Evolutionary conservation across 352 stramenopile species (phyloP).

Genomic region (Thalassiosira mediterranea): DNA sequence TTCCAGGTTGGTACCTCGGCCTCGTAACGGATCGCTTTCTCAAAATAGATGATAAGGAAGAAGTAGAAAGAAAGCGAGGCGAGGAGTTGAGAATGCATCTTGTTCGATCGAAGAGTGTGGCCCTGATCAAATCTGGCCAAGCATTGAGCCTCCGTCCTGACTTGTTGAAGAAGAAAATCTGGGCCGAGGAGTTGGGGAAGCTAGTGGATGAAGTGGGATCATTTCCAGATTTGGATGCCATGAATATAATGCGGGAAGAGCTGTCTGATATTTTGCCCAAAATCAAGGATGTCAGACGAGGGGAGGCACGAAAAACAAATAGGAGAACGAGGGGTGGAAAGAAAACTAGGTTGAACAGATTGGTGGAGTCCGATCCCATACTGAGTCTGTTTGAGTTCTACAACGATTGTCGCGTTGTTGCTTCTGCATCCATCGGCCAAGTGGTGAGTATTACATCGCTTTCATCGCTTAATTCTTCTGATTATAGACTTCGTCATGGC

Average conservation of each 20-base stretch:
- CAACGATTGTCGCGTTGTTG: slow-evolving; percentile 66
- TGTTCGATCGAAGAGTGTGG: slow-evolving; percentile 69
- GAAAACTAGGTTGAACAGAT: slow-evolving; percentile 50
- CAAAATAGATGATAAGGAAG: slow-evolving; percentile 56
- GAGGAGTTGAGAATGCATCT: slow-evolving; percentile 70
- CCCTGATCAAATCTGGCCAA: slow-evolving; percentile 83
- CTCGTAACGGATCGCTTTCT: slow-evolving; percentile 69
- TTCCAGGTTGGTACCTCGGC: slow-evolving; percentile 74
- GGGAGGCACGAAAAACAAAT: slow-evolving; percentile 34
- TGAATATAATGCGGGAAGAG: slow-evolving; percentile 85
- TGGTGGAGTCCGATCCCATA: slow-evolving; percentile 71
- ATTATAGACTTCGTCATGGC: no score
- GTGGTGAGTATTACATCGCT: no score
- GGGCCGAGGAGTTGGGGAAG: slow-evolving; percentile 86
- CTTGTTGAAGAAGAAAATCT: slow-evolving; percentile 84
- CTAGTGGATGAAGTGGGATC: slow-evolving; percentile 85
- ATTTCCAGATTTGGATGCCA: slow-evolving; percentile 85
- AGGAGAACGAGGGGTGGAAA: slow-evolving; percentile 18
- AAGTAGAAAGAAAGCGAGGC: slow-evolving; percentile 69
- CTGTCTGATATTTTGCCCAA: slow-evolving; percentile 66
- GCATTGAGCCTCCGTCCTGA: slow-evolving; percentile 85
- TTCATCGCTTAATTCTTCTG: no score
- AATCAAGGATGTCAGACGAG: slow-evolving; percentile 50
- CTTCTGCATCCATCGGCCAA: slow-evolving; percentile 82
- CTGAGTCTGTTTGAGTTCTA: slow-evolving; percentile 82